These are phyloP conservation scores for Dioscorea dumetorum DNA, from an alignment of 106 monocot genomes.

Conservation along the genomic window DNA sequence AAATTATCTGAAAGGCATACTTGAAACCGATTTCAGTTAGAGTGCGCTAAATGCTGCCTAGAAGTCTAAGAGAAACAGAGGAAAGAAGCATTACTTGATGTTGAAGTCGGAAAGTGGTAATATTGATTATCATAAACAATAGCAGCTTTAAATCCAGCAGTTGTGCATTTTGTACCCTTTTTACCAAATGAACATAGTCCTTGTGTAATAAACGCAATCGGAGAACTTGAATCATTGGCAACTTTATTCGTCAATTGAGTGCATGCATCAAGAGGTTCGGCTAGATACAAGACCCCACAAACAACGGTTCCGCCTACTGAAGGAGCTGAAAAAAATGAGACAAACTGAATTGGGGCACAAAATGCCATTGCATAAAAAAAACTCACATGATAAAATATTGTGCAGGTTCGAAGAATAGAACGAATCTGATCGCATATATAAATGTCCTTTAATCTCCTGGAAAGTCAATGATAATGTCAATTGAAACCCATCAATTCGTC, in stretches of 20 bases:
- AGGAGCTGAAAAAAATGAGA: conserved; percentile 52
- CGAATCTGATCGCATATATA: too few relatives aligned
- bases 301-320: conserved; percentile 57
- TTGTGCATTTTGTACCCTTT: conserved; percentile 82
- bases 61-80: background rate
- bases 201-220: conserved; percentile 69
- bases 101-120: conserved; percentile 41
- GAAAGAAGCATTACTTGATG: conserved; percentile 52
- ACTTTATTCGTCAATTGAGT: conserved; percentile 46
- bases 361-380: too few relatives aligned
- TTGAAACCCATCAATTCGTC: too few relatives aligned
- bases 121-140: conserved; percentile 76
- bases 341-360: too few relatives aligned
- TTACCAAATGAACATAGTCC: conserved; percentile 81
- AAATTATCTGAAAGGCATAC: too few relatives aligned
- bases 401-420: too few relatives aligned
- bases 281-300: conserved; percentile 52
- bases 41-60: too few relatives aligned
- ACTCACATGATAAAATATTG: too few relatives aligned
- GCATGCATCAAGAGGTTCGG: conserved; percentile 82
- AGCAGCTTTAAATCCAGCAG: conserved; percentile 74
- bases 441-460: too few relatives aligned
- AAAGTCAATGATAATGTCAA: too few relatives aligned
- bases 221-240: conserved; percentile 25
- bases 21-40: too few relatives aligned